Base-by-base conservation (phyloP, 139 green algal genomes). In the Chlorella sp. region DNA sequence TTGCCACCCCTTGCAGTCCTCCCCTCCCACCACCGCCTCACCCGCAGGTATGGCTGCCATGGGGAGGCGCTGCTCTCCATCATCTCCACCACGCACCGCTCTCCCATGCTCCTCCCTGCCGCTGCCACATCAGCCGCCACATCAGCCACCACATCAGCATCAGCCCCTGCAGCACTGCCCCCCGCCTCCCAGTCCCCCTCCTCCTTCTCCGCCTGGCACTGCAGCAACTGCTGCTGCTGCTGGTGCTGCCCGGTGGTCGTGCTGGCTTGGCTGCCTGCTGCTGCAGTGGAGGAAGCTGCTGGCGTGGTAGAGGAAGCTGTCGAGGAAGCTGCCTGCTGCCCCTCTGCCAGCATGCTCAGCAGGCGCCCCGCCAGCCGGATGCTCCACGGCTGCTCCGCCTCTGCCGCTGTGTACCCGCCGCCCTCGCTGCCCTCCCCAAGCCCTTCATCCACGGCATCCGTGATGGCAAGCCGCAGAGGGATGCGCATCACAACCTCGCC, bases 301-400 rank as follows among this genome's bases (percentile, higher is more conserved):
- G 60, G 60, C 60, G 60, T 68, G 60, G n/a, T n/a, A n/a, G n/a
- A n/a, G n/a, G n/a, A n/a, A n/a, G 15, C 60, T 68, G 60, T 18
- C 60, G 60, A 68, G 60, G 60, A 18, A 26, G n/a, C 32, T 0
- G 68, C 1, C 26, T 76, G 73, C n/a, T 80, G 73, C 16, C 94
- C 95, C 34, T 89, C 69, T 18, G 87, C 87, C 34, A 85, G 48
- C 86, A 96, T 86, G n/a, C 90, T 40, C 90, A 97, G 92, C 93
- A 98, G 92, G 91, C 96, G 96, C 61, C 88, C 90, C 11, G 94
- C 94, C 60, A 98, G 91, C 4, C 95, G 93, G 48, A 97, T 93
- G 37, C 92, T 95, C 95, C 95, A 97, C 0, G 95, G 94, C 19
- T 92, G 93, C 73, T 93, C 93, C 92, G 95, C 86, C 60, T 36